Evolutionary conservation across 176 grass and related monocot genomes (phyloP).

Genomic region (Aegilops speltoides): DNA sequence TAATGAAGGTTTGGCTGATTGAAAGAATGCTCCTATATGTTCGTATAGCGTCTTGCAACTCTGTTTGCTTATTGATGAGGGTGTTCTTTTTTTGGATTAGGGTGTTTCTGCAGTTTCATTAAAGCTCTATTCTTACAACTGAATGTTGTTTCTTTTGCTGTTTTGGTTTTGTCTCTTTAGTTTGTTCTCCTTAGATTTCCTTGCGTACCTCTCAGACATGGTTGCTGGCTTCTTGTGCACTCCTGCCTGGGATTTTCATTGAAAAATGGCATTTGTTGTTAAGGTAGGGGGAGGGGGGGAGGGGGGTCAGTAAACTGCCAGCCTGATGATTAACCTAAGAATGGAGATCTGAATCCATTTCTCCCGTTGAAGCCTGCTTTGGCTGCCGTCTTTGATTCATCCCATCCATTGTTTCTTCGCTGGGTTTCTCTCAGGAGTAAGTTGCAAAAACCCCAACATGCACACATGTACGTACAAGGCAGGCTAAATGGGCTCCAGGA

Average conservation of each 20-base stretch:
- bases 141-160: not conserved
- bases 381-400: constrained; percentile 10
- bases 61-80: not conserved
- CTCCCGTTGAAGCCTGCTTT: constrained; percentile 20
- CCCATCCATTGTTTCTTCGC: not conserved
- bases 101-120: too few relatives aligned
- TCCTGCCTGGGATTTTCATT: too few relatives aligned
- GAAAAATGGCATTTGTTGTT: too few relatives aligned
- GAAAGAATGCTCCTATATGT: not conserved
- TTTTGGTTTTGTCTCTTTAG: too few relatives aligned
- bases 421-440: not conserved
- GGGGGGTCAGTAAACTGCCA: not conserved
- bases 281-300: too few relatives aligned
- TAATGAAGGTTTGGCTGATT: not conserved
- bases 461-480: not conserved
- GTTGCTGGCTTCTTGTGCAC: too few relatives aligned
- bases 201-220: too few relatives aligned
- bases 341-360: constrained; percentile 29
- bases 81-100: too few relatives aligned
- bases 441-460: not conserved
- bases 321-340: constrained; percentile 45
- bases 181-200: too few relatives aligned
- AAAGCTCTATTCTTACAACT: too few relatives aligned
- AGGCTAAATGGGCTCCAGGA: constrained; percentile 14
- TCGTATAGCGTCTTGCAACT: too few relatives aligned